A percentile compares a stretch with the other conserved stretches of the same genome.
Evolutionary conservation across 805 yeast species (phyloP).

Genomic region (Yamadazyma philogaea): DNA sequence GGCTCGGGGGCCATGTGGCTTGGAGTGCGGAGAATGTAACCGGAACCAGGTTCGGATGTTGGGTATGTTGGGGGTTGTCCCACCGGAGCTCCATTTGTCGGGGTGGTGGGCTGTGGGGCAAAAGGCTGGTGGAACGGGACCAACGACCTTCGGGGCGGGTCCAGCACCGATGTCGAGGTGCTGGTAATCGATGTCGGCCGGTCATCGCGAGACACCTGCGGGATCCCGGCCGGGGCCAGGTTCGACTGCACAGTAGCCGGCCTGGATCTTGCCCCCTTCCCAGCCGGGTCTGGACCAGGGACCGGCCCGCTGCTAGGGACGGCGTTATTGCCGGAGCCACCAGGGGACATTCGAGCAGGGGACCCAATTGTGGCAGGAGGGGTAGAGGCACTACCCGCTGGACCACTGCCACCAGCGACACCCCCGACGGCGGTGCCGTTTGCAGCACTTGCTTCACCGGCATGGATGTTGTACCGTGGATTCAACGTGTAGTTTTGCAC

Average conservation of each 20-base stretch:
- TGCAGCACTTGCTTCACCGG: conserved; percentile 31
- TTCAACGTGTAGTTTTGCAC: conserved; percentile 33
- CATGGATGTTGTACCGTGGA: conserved; percentile 36
- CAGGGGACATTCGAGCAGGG: too few species aligned
- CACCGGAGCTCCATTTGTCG: neutral
- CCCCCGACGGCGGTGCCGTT: neutral
- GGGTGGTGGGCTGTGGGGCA: neutral
- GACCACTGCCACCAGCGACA: neutral
- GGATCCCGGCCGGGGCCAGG: conserved; percentile 8
- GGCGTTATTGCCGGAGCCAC: neutral
- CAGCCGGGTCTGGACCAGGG: conserved; percentile 15
- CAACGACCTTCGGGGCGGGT: neutral
- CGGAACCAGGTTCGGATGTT: conserved; percentile 8
- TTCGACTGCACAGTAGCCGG: conserved; percentile 10
- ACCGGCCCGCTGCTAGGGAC: neutral
- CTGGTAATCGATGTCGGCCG: conserved; percentile 11
- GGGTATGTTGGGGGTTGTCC: conserved; percentile 1
- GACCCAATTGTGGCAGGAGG: neutral
- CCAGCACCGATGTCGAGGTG: conserved; percentile 4
- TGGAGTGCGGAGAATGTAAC: conserved; percentile 2
- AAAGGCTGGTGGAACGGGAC: conserved; percentile 9
- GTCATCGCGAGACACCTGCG: conserved; percentile 6
- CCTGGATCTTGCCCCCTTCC: conserved; percentile 6
- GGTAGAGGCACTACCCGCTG: neutral
- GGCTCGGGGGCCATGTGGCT: conserved; percentile 4